phyloP scores from a whole-genome alignment of 192 early-diverging fungal species.

The Podila minutissima region DNA sequence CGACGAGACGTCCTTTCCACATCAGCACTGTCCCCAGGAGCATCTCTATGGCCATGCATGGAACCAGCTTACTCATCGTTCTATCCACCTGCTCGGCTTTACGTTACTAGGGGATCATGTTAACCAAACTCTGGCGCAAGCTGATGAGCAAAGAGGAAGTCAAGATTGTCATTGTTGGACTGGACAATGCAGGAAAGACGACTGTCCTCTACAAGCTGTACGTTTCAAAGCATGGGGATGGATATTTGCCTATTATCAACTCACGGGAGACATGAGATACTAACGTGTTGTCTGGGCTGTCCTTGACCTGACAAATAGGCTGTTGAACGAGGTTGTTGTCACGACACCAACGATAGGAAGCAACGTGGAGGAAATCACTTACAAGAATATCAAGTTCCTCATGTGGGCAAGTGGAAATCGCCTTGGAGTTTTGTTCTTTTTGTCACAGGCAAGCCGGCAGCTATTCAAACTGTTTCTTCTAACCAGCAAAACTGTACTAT shows the following conservation, averaged over 20 bases:
- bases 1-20: too few relatives aligned
- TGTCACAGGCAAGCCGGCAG: too few relatives aligned
- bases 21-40: too few relatives aligned
- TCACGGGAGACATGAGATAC: background rate
- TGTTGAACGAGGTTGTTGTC: conserved; percentile 68
- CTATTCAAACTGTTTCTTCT: background rate
- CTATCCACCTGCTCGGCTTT: background rate
- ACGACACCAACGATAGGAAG: conserved; percentile 78
- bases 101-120: conserved; percentile 57
- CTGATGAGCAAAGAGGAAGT: conserved; percentile 70
- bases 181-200: conserved; percentile 80
- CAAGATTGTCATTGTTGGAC: conserved; percentile 76
- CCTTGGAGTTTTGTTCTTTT: too few relatives aligned
- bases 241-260: background rate
- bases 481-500: too few relatives aligned
- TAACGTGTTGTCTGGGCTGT: background rate
- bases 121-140: conserved; percentile 67
- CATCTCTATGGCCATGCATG: too few relatives aligned
- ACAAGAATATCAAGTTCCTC: conserved; percentile 75
- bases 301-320: conserved; percentile 16
- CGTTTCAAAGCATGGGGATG: background rate
- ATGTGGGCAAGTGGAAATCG: conserved; percentile 72
- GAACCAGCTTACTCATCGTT: too few relatives aligned
- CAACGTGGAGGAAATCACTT: conserved; percentile 75
- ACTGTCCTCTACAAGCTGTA: conserved; percentile 72